phyloP scores from a whole-genome alignment of 305 asterid genomes.

The Plantago coronopus region DNA sequence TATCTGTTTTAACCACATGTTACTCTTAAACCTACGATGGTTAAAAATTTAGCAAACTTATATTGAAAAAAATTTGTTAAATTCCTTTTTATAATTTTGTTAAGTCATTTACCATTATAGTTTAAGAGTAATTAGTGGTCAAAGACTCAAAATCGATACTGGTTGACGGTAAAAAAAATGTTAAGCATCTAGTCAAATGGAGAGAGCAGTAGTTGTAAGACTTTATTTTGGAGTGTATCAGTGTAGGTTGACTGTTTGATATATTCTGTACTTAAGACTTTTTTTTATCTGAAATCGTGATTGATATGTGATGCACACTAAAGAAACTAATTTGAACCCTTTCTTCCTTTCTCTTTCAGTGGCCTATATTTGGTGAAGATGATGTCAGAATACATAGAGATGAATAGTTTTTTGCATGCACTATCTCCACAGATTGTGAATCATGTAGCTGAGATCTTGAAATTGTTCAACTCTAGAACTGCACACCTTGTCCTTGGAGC shows the following conservation, averaged over 20 bases:
- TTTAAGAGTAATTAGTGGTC: too few relatives aligned
- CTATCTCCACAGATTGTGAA: conserved; percentile 93
- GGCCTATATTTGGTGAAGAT: conserved; percentile 97
- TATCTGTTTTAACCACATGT: too few relatives aligned
- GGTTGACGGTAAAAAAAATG: too few relatives aligned
- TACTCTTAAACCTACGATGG: too few relatives aligned
- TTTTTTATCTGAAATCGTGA: neutral
- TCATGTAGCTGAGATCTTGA: conserved; percentile 92
- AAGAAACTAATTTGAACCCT: conserved; percentile 5
- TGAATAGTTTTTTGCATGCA: conserved; percentile 67
- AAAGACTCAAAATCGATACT: too few relatives aligned
- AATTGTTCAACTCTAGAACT: conserved; percentile 88
- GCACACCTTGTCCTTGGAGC: conserved; percentile 99
- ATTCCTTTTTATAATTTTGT: too few relatives aligned
- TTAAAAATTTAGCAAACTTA: too few relatives aligned
- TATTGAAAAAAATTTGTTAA: too few relatives aligned
- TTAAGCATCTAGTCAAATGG: too few relatives aligned
- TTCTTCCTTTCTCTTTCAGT: conserved; percentile 48
- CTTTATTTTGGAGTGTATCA: conserved; percentile 7
- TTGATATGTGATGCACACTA: neutral
- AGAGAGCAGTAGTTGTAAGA: conserved; percentile 3
- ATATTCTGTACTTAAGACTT: conserved; percentile 11
- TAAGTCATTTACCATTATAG: too few relatives aligned
- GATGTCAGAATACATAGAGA: conserved; percentile 86
- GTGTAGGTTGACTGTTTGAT: conserved; percentile 6